Percentiles rank a stretch among this genome's conserved stretches.
phyloP scores from a whole-genome alignment of 768 basidiomycete species.

The Mycena venus region DNA sequence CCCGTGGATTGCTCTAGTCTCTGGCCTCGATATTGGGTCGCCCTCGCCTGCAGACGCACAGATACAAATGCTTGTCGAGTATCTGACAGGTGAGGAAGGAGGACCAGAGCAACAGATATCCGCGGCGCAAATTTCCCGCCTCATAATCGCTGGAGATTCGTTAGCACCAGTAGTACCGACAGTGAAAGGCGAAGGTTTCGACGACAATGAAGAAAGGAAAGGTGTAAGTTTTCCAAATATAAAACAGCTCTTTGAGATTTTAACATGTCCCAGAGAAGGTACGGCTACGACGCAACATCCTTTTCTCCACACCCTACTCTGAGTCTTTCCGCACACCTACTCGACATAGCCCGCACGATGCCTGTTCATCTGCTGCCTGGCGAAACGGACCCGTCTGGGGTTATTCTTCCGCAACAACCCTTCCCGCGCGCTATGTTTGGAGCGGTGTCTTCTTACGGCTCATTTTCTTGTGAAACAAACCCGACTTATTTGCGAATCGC shows the following conservation, averaged over 20 bases:
- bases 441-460: constrained; percentile 65
- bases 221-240: constrained; percentile 58
- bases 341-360: constrained; percentile 81
- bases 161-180: constrained; percentile 63
- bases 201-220: constrained; percentile 63
- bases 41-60: constrained; percentile 74
- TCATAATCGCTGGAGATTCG: constrained; percentile 94
- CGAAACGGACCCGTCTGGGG: constrained; percentile 87
- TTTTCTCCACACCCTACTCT: constrained; percentile 84
- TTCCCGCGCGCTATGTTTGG: constrained; percentile 95
- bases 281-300: constrained; percentile 71
- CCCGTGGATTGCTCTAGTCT: constrained; percentile 88
- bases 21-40: constrained; percentile 87
- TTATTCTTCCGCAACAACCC: constrained; percentile 93
- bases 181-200: constrained; percentile 47
- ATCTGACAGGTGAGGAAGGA: constrained; percentile 88
- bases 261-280: constrained; percentile 63
- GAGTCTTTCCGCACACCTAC: constrained; percentile 75
- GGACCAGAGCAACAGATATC: constrained; percentile 72
- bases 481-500: constrained; percentile 86
- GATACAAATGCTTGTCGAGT: constrained; percentile 91
- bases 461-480: constrained; percentile 88
- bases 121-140: constrained; percentile 81
- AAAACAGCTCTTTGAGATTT: constrained; percentile 17
- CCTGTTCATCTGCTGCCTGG: constrained; percentile 94